These are phyloP conservation scores for Ceratobasidium sp. DNA, from an alignment of 1,284 basidiomycete genomes.

Conservation along the genomic window DNA sequence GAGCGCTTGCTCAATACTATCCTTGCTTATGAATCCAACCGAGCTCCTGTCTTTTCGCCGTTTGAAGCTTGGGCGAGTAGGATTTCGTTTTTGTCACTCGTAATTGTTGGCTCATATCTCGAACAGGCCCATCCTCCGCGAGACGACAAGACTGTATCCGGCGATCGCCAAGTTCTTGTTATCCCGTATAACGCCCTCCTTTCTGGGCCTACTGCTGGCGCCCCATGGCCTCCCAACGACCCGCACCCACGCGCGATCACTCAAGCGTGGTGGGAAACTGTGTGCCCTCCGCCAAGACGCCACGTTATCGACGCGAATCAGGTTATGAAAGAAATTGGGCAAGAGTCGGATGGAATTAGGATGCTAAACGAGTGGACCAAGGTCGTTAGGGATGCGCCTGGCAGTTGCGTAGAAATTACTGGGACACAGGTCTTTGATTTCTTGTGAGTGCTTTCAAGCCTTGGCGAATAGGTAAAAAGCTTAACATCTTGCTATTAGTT, in stretches of 20 bases:
- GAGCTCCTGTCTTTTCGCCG: conserved; percentile 44
- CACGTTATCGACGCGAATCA: conserved; percentile 43
- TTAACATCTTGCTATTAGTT: conserved; percentile 9
- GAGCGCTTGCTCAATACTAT: conserved; percentile 58
- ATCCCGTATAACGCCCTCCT: conserved; percentile 61
- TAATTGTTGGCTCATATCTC: too few relatives aligned
- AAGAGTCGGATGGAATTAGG: conserved; percentile 49
- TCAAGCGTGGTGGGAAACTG: conserved; percentile 56
- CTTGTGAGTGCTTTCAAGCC: conserved; percentile 52
- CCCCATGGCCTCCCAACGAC: conserved; percentile 54
- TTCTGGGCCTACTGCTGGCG: conserved; percentile 65
- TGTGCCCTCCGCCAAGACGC: conserved; percentile 57
- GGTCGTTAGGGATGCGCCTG: conserved; percentile 55
- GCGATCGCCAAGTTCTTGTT: conserved; percentile 16
- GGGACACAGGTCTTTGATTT: conserved; percentile 58
- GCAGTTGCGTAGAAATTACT: conserved; percentile 60
- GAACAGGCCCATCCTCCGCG: conserved; percentile 34
- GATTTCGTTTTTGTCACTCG: not conserved
- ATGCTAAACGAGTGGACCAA: conserved; percentile 57
- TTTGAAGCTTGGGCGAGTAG: conserved; percentile 39
- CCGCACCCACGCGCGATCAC: conserved; percentile 55
- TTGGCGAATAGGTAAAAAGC: not conserved
- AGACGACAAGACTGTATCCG: not conserved
- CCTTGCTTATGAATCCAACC: conserved; percentile 45
- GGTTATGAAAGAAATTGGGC: conserved; percentile 45